Evolutionary conservation across 2,329 filamentous ascomycete species (phyloP).

Genomic region (Xylariaceae sp.): DNA sequence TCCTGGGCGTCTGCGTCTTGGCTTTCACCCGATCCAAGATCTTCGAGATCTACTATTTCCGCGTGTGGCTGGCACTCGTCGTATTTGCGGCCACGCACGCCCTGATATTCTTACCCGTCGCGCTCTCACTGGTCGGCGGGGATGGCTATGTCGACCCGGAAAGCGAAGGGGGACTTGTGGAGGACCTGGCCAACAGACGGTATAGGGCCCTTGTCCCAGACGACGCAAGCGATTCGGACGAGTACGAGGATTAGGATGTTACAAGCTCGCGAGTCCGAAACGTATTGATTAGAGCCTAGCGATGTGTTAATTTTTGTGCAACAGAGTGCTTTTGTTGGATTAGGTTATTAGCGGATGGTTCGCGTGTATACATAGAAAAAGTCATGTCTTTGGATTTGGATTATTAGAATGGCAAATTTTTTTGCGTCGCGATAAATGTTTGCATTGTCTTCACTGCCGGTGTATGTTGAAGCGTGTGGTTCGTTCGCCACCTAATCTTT

Average conservation of each 20-base stretch:
- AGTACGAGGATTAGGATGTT: constrained; percentile 49
- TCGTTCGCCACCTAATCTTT: too few species aligned
- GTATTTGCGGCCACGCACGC: constrained; percentile 87
- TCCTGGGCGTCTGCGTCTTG: constrained; percentile 87
- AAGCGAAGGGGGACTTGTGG: constrained; percentile 83
- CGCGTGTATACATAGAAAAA: not conserved
- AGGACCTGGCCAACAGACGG: constrained; percentile 78
- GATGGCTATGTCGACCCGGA: constrained; percentile 87
- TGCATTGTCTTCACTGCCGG: too few species aligned
- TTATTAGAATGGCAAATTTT: too few species aligned
- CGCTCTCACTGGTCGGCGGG: constrained; percentile 82
- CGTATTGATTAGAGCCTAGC: not conserved
- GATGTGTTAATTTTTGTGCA: not conserved
- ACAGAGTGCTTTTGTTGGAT: not conserved
- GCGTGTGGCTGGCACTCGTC: constrained; percentile 92
- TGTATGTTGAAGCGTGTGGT: too few species aligned
- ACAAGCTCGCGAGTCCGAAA: not conserved
- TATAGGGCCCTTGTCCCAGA: constrained; percentile 79
- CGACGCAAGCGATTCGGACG: constrained; percentile 74
- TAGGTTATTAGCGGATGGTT: not conserved
- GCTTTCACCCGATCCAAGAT: constrained; percentile 98
- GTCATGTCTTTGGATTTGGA: too few species aligned
- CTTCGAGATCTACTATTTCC: constrained; percentile 99
- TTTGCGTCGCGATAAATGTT: too few species aligned
- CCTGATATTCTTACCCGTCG: constrained; percentile 87